Conservation (phyloP, 148 eudicot genomes). For the Nepenthes gracilis region DNA sequence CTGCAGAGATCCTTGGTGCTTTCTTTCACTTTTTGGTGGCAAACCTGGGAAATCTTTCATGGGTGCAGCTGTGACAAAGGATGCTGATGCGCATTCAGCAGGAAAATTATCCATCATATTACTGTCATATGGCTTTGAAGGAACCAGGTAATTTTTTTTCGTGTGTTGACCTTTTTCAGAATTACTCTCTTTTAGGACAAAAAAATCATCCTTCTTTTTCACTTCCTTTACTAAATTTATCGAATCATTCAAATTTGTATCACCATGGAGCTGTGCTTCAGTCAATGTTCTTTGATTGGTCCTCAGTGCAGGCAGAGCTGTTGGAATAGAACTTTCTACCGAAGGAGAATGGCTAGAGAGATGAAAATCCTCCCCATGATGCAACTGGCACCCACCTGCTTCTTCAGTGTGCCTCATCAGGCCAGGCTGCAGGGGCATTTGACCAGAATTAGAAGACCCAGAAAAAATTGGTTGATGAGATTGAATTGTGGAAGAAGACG, state of each 20-base stretch:
- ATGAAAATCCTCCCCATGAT: slow-evolving; percentile 21
- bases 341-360: slow-evolving; percentile 18
- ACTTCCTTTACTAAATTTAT: slow-evolving; percentile 17
- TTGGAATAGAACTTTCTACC: slow-evolving; percentile 27
- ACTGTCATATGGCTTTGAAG: slow-evolving; percentile 21
- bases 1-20: slow-evolving; percentile 30
- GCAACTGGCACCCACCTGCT: slow-evolving; percentile 23
- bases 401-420: slow-evolving; percentile 35
- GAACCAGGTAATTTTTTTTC: slow-evolving; percentile 20
- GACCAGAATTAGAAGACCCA: slow-evolving; percentile 20
- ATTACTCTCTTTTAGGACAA: slow-evolving; percentile 14
- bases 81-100: slow-evolving; percentile 37
- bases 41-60: slow-evolving; percentile 31
- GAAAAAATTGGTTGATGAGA: slow-evolving; percentile 30
- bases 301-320: slow-evolving; percentile 18
- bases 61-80: slow-evolving; percentile 15
- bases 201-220: slow-evolving; percentile 12
- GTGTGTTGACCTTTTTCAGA: slow-evolving; percentile 18
- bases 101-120: slow-evolving; percentile 20
- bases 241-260: slow-evolving; percentile 12
- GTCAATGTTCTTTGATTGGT: slow-evolving; percentile 22
- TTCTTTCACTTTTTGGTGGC: slow-evolving; percentile 45
- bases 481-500: slow-evolving; percentile 22
- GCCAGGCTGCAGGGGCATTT: slow-evolving; percentile 24
- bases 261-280: slow-evolving; percentile 25